Evolutionary conservation across 768 basidiomycete species (phyloP), one percentile per base, ranked within the genome.

Genomic region (Boletus rubropictus): DNA sequence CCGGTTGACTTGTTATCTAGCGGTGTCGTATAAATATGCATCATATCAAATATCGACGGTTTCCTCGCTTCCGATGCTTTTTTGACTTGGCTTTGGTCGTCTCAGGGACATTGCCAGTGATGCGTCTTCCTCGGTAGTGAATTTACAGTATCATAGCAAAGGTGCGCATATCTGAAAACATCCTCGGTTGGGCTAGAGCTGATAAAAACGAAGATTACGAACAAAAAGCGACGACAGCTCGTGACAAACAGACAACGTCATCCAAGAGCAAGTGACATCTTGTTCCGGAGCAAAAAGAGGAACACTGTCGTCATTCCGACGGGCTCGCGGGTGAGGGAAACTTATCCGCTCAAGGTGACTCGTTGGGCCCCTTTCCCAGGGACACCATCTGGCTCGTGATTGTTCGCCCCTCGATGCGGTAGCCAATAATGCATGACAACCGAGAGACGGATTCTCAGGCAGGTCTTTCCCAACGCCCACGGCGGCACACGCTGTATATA

Each of bases 271-370:
- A 40, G 34, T 4, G 4, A 25, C 8, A 12, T 20, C 11, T n/a
- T 33, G 20, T 21, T 33, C 40, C 36, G 31, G 20, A 17, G 40
- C n/a, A 21, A 40, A 17, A 9, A 34, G 33, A 18, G 20, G 44
- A 15, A 40, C 33, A 11, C n/a, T 24, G 17, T 28, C 14, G 36
- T n/a, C 21, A 38, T 49, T 59, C 57, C 53, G 57, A 58, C 57
- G 57, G 56, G 42, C 38, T 25, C 8, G 9, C 35, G 11, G 36
- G 22, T 5, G 20, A 40, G 31, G 24, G 29, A 38, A 37, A 37
- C 12, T 22, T 21, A 14, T 29, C 15, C 28, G 15, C 44, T 44
- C 22, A 21, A 37, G 35, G 9, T 28, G 15, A 45, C n/a, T 36
- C 44, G 37, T 11, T 34, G 41, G 31, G 18, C 37, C n/a, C 5